Percentiles rank a stretch among this genome's conserved stretches.
Evolutionary conservation across 495 filamentous ascomycete species (phyloP).

Genomic region (Aeminium ludgeri): DNA sequence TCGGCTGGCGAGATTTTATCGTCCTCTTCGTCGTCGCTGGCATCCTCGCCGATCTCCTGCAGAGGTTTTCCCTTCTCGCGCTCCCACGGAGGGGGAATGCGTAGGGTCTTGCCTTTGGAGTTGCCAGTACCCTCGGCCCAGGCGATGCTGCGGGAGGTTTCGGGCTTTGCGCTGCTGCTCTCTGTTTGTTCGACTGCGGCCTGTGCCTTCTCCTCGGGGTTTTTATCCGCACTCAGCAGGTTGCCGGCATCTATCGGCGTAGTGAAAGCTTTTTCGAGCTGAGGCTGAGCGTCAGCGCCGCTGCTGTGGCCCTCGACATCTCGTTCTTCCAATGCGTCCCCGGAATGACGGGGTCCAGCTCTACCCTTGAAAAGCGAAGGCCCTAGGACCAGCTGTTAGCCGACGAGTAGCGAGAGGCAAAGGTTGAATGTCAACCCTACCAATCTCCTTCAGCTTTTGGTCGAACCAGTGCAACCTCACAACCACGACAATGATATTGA

Average conservation of each 20-base stretch:
- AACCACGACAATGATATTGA: conserved; percentile 73
- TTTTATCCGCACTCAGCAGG: conserved; percentile 22
- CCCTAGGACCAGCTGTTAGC: background rate
- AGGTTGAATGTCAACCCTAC: conserved; percentile 18
- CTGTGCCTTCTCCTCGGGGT: no score
- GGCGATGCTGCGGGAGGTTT: background rate
- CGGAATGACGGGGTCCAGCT: conserved; percentile 46
- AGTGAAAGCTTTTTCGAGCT: conserved; percentile 19
- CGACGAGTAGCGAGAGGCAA: background rate
- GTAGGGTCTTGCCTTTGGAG: conserved; percentile 49
- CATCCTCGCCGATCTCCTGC: conserved; percentile 34
- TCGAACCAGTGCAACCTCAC: conserved; percentile 92
- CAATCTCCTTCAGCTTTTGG: conserved; percentile 71
- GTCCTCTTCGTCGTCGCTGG: conserved; percentile 23
- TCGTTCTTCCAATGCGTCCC: conserved; percentile 56
- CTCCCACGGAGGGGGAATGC: conserved; percentile 72
- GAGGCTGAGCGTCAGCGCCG: conserved; percentile 19
- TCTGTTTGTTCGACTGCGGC: no score
- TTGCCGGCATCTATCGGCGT: conserved; percentile 36
- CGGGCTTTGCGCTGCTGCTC: no score
- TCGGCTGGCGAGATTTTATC: conserved; percentile 23
- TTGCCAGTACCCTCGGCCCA: conserved; percentile 26
- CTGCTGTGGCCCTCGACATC: conserved; percentile 34
- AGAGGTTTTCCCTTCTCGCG: conserved; percentile 49
- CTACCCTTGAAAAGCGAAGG: conserved; percentile 7